Conservation (phyloP, 441 rosid species). For the Euphorbia celastroides region DNA sequence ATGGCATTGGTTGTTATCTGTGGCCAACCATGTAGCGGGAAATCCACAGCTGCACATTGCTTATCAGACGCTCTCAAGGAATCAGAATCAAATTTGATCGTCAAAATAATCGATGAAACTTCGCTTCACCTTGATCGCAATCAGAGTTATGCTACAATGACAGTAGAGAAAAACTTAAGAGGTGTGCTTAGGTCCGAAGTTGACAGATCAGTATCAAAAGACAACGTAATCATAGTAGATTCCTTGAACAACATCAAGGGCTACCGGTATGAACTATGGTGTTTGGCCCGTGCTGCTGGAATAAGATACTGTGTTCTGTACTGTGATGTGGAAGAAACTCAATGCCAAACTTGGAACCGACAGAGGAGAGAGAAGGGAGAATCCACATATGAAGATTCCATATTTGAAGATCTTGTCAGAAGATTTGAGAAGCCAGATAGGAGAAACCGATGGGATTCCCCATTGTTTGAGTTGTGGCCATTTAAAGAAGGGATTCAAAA, state of each 20-base stretch:
- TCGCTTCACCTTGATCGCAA: constrained; percentile 85
- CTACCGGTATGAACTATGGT: constrained; percentile 92
- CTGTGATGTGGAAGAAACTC: constrained; percentile 61
- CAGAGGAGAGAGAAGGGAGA: constrained; percentile 59
- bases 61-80: constrained; percentile 63
- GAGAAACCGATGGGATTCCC: constrained; percentile 95
- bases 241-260: constrained; percentile 95
- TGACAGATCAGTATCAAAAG: constrained; percentile 90
- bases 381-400: constrained; percentile 48
- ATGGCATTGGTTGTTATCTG: constrained; percentile 94
- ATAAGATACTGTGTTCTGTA: constrained; percentile 72
- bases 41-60: constrained; percentile 59
- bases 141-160: constrained; percentile 80
- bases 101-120: constrained; percentile 64
- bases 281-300: constrained; percentile 86
- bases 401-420: constrained; percentile 70
- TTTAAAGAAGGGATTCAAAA: constrained; percentile 47
- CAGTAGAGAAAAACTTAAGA: constrained; percentile 83
- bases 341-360: constrained; percentile 71
- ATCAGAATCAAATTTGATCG: constrained; percentile 49
- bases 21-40: constrained; percentile 95
- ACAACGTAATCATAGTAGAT: constrained; percentile 70
- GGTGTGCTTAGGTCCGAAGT: constrained; percentile 93
- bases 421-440: constrained; percentile 90
- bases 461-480: constrained; percentile 75